Percentiles rank a stretch among this genome's conserved stretches.
These are phyloP conservation scores for Lathyrus aphaca DNA, from an alignment of 306 rosid species.

Conservation along the genomic window DNA sequence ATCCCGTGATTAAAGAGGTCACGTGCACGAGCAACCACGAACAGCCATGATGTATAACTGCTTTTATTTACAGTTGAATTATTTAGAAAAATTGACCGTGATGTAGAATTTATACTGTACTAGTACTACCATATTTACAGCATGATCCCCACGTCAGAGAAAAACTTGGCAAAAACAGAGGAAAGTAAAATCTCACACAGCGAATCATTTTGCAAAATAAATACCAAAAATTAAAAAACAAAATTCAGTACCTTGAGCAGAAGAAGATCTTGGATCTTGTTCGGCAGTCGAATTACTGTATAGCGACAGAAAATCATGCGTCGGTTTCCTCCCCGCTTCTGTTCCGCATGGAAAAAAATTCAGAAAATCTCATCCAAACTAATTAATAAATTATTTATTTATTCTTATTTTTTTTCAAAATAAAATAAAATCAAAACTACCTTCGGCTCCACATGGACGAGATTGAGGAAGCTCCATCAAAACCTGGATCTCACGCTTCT, in stretches of 20 bases:
- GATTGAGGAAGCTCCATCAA: constrained; percentile 93
- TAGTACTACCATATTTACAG: constrained; percentile 29
- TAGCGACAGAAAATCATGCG: constrained; percentile 93
- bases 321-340: constrained; percentile 75
- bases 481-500: constrained; percentile 21
- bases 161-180: constrained; percentile 6
- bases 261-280: constrained; percentile 83
- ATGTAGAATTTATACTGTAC: constrained; percentile 32
- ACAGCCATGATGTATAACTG: constrained; percentile 47
- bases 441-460: constrained; percentile 72
- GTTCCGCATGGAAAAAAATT: constrained; percentile 21
- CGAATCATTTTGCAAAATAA: constrained; percentile 32
- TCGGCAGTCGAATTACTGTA: constrained; percentile 73
- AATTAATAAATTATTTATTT: not conserved
- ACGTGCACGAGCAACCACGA: constrained; percentile 79
- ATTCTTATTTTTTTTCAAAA: not conserved
- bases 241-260: constrained; percentile 71
- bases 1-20: constrained; percentile 75
- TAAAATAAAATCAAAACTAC: constrained; percentile 40
- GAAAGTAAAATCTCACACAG: not conserved
- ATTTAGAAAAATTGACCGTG: constrained; percentile 37
- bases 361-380: not conserved
- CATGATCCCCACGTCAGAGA: constrained; percentile 42
- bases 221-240: constrained; percentile 23
- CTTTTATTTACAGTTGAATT: constrained; percentile 42